Evolutionary conservation across 2,329 filamentous ascomycete genomes (phyloP).

Genomic region (Fusarium guadeloupense): DNA sequence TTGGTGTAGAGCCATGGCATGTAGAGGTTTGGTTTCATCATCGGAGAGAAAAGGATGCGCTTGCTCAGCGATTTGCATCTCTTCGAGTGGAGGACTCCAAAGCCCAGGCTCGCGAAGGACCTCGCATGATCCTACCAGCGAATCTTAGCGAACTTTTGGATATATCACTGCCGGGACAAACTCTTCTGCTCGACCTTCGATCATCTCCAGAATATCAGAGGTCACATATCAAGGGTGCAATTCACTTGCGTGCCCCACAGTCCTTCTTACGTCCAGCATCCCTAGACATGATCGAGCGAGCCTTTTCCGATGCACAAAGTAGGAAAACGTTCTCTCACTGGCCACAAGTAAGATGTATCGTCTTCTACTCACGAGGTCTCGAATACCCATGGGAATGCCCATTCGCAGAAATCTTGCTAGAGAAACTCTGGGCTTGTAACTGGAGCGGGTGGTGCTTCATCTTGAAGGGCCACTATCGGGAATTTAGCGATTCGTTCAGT

Average conservation of each 20-base stretch:
- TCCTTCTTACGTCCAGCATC: conserved; percentile 59
- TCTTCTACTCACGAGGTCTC: conserved; percentile 62
- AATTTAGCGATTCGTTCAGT: conserved; percentile 63
- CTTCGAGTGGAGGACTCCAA: conserved; percentile 53
- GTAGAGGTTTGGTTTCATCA: conserved; percentile 66
- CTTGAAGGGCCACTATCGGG: conserved; percentile 64
- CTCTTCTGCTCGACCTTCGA: conserved; percentile 61
- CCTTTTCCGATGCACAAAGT: conserved; percentile 59
- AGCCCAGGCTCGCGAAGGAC: conserved; percentile 45
- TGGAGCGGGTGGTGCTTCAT: conserved; percentile 64
- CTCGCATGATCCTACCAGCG: conserved; percentile 61
- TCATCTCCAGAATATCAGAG: conserved; percentile 57
- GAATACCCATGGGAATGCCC: conserved; percentile 63
- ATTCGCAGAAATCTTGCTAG: conserved; percentile 54
- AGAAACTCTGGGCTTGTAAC: conserved; percentile 57
- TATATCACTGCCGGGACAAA: conserved; percentile 57
- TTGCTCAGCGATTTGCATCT: conserved; percentile 56
- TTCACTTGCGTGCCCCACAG: conserved; percentile 61
- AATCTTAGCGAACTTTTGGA: conserved; percentile 62
- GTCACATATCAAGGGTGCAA: conserved; percentile 62
- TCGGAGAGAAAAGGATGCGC: conserved; percentile 59
- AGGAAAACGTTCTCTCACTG: conserved; percentile 58
- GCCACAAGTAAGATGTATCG: conserved; percentile 57
- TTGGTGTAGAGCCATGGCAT: conserved; percentile 61
- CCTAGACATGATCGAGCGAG: conserved; percentile 61